Conservation (phyloP, 306 rosid genomes). For the Calophaca sinica region DNA sequence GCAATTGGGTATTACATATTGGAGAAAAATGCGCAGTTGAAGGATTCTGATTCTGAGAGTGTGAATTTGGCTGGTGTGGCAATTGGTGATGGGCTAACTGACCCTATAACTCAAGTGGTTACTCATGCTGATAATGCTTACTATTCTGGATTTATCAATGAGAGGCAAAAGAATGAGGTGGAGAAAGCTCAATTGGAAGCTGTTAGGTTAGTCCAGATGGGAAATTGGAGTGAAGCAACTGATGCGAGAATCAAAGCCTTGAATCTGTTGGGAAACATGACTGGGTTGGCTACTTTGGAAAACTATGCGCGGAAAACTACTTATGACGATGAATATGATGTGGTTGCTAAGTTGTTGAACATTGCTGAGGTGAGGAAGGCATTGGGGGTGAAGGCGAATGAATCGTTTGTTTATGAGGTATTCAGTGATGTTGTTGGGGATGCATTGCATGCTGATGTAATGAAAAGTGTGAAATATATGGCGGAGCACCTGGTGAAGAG, state of each 20-base stretch:
- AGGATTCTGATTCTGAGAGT: constrained; percentile 13
- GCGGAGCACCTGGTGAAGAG: constrained; percentile 64
- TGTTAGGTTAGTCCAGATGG: constrained; percentile 34
- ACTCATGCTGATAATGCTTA: constrained; percentile 71
- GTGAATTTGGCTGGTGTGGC: constrained; percentile 73
- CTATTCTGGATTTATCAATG: constrained; percentile 66
- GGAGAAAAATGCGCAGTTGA: constrained; percentile 46
- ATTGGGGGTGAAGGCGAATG: constrained; percentile 61
- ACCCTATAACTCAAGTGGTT: constrained; percentile 61
- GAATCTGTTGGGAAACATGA: constrained; percentile 49
- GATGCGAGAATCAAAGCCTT: constrained; percentile 43
- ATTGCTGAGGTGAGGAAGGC: constrained; percentile 51
- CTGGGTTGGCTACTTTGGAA: constrained; percentile 74
- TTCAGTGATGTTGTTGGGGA: constrained; percentile 61
- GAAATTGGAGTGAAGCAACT: constrained; percentile 64
- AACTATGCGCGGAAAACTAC: constrained; percentile 60
- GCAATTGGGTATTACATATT: constrained; percentile 71
- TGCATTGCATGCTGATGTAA: constrained; percentile 62
- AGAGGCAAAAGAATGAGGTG: constrained; percentile 50
- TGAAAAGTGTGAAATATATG: constrained; percentile 83
- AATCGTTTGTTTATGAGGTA: constrained; percentile 47
- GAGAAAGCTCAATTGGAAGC: neutral
- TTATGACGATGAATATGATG: constrained; percentile 44
- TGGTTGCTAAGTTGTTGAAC: constrained; percentile 56
- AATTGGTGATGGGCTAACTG: constrained; percentile 77